Evolutionary conservation across 2,329 filamentous ascomycete genomes (phyloP).

Genomic region (Exophiala aquamarina): DNA sequence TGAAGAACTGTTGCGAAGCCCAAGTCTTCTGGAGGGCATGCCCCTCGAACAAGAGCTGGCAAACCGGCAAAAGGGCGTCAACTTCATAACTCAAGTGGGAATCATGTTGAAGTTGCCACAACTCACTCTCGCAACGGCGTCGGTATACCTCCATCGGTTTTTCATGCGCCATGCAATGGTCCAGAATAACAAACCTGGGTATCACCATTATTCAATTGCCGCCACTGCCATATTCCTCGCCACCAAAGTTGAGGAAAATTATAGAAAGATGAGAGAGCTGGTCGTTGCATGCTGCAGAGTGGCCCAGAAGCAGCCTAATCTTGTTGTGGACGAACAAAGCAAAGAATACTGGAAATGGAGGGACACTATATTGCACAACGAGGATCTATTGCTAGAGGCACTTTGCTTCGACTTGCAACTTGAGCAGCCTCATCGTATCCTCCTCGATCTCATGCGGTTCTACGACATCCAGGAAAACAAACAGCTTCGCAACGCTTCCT

Average conservation of each 20-base stretch:
- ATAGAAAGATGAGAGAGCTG: conserved; percentile 90
- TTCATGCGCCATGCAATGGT: conserved; percentile 88
- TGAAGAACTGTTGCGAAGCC: conserved; percentile 77
- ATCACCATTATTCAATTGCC: conserved; percentile 92
- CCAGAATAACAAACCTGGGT: conserved; percentile 64
- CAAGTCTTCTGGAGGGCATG: conserved; percentile 82
- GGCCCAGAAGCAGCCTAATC: conserved; percentile 87
- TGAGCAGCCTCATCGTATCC: conserved; percentile 79
- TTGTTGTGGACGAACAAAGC: conserved; percentile 91
- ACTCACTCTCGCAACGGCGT: conserved; percentile 86
- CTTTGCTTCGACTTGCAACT: conserved; percentile 93
- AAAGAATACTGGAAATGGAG: conserved; percentile 99
- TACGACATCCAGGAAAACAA: conserved; percentile 78
- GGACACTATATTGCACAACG: conserved; percentile 87
- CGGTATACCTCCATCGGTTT: conserved; percentile 93
- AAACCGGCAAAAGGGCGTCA: conserved; percentile 84
- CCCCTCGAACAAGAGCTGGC: conserved; percentile 73
- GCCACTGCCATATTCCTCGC: conserved; percentile 90
- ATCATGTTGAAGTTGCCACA: conserved; percentile 90
- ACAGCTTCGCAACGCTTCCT: conserved; percentile 77
- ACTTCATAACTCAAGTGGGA: conserved; percentile 93
- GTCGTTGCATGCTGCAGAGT: conserved; percentile 92
- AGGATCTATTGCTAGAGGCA: conserved; percentile 87
- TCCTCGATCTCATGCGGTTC: conserved; percentile 77
- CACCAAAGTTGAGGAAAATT: conserved; percentile 97